Percentiles rank a stretch among this genome's conserved stretches.
These are phyloP conservation scores for Apiospora phragmitis DNA, from an alignment of 2,329 filamentous ascomycete species.

Conservation along the genomic window DNA sequence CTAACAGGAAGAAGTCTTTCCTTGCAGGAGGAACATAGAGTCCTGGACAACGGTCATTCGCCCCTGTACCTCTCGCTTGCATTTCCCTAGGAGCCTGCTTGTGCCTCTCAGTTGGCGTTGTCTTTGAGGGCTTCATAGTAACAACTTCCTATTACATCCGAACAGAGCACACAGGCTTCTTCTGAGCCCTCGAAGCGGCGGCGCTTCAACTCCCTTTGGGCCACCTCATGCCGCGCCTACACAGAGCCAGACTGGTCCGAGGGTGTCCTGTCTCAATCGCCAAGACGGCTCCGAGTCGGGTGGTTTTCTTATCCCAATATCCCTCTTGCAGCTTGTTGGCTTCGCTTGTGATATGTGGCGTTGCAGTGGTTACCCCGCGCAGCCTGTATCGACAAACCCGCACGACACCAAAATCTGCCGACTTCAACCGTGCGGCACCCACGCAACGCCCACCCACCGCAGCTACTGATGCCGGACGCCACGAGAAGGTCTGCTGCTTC, in stretches of 20 bases:
- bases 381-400: background rate
- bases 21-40: background rate
- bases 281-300: background rate
- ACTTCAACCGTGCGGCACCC: background rate
- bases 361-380: background rate
- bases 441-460: background rate
- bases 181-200: no score
- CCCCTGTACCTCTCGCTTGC: background rate
- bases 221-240: no score
- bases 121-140: background rate
- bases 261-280: background rate
- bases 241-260: no score
- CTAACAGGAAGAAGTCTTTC: background rate
- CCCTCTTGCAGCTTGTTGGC: background rate
- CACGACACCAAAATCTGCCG: background rate
- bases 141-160: no score
- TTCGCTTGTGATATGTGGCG: background rate
- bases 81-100: background rate
- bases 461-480: background rate
- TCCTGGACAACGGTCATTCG: background rate
- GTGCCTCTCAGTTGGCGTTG: background rate
- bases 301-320: background rate
- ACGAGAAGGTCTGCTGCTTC: no score
- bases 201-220: no score
- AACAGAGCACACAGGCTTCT: no score